phyloP scores from a whole-genome alignment of 2,329 filamentous ascomycete genomes.

The Fusarium brevicatenulatum region DNA sequence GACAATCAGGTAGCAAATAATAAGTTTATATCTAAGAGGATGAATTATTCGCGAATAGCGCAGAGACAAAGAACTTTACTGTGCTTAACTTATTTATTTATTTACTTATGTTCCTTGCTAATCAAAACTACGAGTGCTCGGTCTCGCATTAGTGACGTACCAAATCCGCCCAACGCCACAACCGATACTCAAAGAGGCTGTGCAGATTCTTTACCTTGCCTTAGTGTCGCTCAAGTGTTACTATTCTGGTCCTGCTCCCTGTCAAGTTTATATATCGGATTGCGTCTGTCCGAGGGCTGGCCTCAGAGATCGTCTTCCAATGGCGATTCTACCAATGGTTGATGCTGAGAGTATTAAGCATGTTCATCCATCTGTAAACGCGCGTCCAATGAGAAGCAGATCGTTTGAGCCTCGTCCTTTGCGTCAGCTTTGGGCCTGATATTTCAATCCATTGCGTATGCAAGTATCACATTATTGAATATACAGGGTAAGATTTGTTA shows the following conservation, averaged over 20 bases:
- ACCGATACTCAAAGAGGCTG: conserved; percentile 34
- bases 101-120: not conserved
- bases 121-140: not conserved
- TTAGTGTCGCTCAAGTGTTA: conserved; percentile 11
- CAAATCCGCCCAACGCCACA: conserved; percentile 35
- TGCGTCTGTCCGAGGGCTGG: conserved; percentile 13
- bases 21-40: not conserved
- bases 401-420: conserved; percentile 26
- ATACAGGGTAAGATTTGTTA: not conserved
- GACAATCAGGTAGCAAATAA: not conserved
- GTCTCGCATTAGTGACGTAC: conserved; percentile 1
- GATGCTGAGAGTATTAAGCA: not conserved
- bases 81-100: not conserved
- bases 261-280: conserved; percentile 6
- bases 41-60: not conserved
- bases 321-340: conserved; percentile 22
- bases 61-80: not conserved
- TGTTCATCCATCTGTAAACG: conserved; percentile 4
- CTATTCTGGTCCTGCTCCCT: conserved; percentile 23
- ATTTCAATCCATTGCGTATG: not conserved
- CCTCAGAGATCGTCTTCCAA: conserved; percentile 9
- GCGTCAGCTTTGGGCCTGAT: conserved; percentile 19
- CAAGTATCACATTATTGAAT: not conserved
- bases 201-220: conserved; percentile 8
- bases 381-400: conserved; percentile 29